phyloP scores from a whole-genome alignment of 2,329 filamentous ascomycete genomes.

The Clonostachys rosea region DNA sequence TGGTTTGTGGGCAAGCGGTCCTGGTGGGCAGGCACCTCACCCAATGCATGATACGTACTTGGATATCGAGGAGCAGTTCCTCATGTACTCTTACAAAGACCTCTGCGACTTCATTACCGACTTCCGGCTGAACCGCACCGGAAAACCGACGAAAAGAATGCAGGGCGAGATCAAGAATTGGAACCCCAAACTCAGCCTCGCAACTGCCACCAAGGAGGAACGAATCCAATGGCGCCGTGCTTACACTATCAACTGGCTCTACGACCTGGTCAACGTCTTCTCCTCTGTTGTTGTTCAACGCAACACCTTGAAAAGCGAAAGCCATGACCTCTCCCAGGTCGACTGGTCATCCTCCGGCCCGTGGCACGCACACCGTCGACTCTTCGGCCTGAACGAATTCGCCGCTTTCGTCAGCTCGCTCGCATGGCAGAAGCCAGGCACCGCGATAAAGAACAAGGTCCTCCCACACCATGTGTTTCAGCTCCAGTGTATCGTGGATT shows the following conservation, averaged over 20 bases:
- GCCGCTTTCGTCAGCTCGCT: slow-evolving; percentile 29
- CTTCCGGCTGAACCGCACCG: slow-evolving; percentile 34
- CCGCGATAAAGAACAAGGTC: slow-evolving; percentile 30
- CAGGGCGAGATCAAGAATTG: slow-evolving; percentile 27
- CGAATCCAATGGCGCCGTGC: slow-evolving; percentile 37
- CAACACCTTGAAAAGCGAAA: slow-evolving; percentile 11
- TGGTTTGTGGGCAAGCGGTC: not conserved
- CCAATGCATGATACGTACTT: not conserved
- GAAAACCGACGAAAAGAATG: slow-evolving; percentile 40
- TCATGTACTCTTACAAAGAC: slow-evolving; percentile 33
- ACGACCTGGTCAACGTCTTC: slow-evolving; percentile 19
- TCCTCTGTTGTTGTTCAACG: slow-evolving; percentile 34
- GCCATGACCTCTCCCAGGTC: slow-evolving; percentile 35
- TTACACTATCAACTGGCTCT: slow-evolving; percentile 47
- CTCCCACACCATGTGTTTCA: slow-evolving; percentile 42
- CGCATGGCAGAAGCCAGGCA: slow-evolving; percentile 35
- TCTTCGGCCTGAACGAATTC: too few relatives aligned
- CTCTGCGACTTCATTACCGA: slow-evolving; percentile 38
- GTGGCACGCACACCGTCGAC: too few relatives aligned
- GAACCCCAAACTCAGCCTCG: slow-evolving; percentile 33
- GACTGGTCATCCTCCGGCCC: too few relatives aligned
- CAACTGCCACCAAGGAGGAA: slow-evolving; percentile 26
- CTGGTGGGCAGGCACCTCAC: too few relatives aligned
- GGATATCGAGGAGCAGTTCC: slow-evolving; percentile 31
- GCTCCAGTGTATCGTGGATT: slow-evolving; percentile 44